phyloP scores from a whole-genome alignment of 2,329 filamentous ascomycete genomes.

The Teratosphaeriaceae sp. region DNA sequence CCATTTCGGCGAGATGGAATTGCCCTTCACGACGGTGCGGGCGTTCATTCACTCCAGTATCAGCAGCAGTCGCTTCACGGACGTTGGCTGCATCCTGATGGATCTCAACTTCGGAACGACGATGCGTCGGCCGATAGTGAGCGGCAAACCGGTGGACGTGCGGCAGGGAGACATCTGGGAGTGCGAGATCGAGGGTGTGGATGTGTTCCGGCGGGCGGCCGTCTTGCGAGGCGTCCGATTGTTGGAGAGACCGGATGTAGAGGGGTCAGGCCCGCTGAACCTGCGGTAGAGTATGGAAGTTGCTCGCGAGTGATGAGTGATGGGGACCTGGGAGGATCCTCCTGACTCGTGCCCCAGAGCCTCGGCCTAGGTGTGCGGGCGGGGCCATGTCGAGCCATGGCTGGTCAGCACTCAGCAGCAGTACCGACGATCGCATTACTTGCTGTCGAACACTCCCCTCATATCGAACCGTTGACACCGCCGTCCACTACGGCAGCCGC shows the following conservation, averaged over 20 bases:
- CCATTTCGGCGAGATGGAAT: neutral
- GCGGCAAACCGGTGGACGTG: conserved; percentile 34
- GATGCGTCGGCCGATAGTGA: conserved; percentile 15
- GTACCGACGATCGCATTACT: no score
- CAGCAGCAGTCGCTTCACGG: conserved; percentile 7
- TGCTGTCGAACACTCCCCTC: no score
- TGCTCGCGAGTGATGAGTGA: no score
- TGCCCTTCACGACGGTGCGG: conserved; percentile 4
- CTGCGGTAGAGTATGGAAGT: no score
- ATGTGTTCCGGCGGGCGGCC: conserved; percentile 29
- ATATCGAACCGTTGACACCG: no score
- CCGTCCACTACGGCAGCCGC: no score
- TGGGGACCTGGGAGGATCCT: no score
- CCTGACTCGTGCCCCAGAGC: no score
- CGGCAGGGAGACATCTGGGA: conserved; percentile 45
- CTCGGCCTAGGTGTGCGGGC: no score
- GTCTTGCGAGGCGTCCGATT: conserved; percentile 33
- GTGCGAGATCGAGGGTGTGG: conserved; percentile 31
- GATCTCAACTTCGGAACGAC: conserved; percentile 15
- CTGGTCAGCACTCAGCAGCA: no score
- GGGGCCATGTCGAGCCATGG: no score
- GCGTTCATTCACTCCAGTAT: conserved; percentile 3
- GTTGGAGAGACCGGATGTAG: conserved; percentile 19
- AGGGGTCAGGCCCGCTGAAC: no score
- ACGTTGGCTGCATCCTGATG: conserved; percentile 7